phyloP scores from a whole-genome alignment of 2,329 filamentous ascomycete species.

The Fusarium brachygibbosum region DNA sequence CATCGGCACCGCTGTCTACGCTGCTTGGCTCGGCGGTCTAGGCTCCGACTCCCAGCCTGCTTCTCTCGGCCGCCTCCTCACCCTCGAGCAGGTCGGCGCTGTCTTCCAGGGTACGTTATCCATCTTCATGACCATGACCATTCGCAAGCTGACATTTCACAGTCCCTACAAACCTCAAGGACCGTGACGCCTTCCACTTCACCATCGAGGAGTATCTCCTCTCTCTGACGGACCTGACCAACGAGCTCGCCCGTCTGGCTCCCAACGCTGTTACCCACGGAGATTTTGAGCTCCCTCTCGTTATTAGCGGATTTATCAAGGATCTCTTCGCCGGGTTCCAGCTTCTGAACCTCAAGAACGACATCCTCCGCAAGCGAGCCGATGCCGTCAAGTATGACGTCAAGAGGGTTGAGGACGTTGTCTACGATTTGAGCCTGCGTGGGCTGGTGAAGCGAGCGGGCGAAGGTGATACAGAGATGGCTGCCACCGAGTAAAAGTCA shows the following conservation, averaged over 20 bases:
- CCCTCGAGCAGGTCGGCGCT: conserved; percentile 87
- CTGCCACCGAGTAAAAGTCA: conserved; percentile 49
- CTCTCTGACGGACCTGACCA: conserved; percentile 85
- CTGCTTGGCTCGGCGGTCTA: conserved; percentile 85
- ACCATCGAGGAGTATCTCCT: conserved; percentile 98
- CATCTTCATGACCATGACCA: conserved; percentile 2
- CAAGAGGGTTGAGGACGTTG: conserved; percentile 98
- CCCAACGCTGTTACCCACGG: conserved; percentile 92
- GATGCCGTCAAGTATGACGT: conserved; percentile 98
- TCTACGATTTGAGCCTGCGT: conserved; percentile 92
- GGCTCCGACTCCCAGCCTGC: conserved; percentile 63
- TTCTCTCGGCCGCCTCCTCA: conserved; percentile 77
- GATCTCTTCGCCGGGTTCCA: conserved; percentile 97
- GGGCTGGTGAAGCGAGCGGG: conserved; percentile 76
- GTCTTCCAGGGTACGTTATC: conserved; percentile 75
- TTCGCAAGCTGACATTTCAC: neutral
- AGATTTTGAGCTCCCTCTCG: conserved; percentile 86
- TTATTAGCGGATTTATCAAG: conserved; percentile 93
- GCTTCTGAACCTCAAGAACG: conserved; percentile 97
- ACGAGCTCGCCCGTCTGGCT: conserved; percentile 90
- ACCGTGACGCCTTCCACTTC: conserved; percentile 90
- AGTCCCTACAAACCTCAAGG: conserved; percentile 94
- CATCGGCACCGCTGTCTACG: conserved; percentile 69
- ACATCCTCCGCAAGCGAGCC: conserved; percentile 85
- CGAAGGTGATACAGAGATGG: conserved; percentile 56